Evolutionary conservation across 441 rosid species (phyloP).

Genomic region (Croton laevigatus): DNA sequence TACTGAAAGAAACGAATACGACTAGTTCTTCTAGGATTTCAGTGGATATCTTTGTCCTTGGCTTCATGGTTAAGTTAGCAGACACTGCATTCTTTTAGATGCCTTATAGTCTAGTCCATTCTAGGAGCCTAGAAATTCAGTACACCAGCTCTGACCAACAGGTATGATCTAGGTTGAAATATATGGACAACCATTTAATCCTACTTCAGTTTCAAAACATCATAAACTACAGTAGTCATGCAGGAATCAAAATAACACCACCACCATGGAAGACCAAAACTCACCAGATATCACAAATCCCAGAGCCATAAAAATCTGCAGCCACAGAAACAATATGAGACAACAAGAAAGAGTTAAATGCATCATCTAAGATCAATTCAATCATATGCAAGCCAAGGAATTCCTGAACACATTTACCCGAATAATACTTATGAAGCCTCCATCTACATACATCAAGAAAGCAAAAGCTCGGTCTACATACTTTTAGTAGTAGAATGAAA

Average conservation of each 20-base stretch:
- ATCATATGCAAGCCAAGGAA: neutral
- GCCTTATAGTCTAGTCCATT: neutral
- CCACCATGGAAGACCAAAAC: neutral
- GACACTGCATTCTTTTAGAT: too few relatives aligned
- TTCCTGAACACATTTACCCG: neutral
- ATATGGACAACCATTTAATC: neutral
- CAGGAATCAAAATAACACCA: neutral
- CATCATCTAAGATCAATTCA: neutral
- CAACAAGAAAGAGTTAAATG: neutral
- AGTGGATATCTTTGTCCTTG: too few relatives aligned
- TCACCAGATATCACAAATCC: neutral
- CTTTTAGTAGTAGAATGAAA: neutral
- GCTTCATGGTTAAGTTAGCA: too few relatives aligned
- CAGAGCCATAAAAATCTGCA: slow-evolving; percentile 4
- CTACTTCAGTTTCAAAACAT: slow-evolving; percentile 1
- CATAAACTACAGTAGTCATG: neutral
- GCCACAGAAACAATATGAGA: neutral
- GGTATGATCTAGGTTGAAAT: neutral
- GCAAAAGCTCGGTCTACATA: neutral
- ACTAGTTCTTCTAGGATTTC: neutral
- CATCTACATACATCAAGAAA: neutral
- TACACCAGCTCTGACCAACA: neutral
- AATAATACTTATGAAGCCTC: neutral
- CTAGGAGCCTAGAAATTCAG: neutral
- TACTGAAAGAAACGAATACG: neutral